A percentile compares a stretch with the other conserved stretches of the same genome.
Conservation (phyloP, 2,329 filamentous ascomycete genomes). For the Proliferodiscus dingleyae region DNA sequence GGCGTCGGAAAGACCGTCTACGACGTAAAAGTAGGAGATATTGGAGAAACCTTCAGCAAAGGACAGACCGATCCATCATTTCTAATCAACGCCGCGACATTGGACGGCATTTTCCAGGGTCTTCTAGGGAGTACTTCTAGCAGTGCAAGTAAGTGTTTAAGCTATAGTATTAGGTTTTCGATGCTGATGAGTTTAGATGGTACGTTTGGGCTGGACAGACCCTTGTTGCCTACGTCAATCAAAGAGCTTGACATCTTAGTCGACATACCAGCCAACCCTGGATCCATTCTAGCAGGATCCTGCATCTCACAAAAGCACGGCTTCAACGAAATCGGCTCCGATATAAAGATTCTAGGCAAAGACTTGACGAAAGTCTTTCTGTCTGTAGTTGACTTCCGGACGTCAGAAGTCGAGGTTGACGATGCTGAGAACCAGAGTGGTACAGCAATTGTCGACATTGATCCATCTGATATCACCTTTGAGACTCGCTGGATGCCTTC, state of each 20-base stretch:
- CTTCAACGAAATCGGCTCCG: background rate
- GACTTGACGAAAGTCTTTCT: background rate
- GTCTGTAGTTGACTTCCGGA: background rate
- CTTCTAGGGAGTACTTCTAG: background rate
- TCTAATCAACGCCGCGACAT: background rate
- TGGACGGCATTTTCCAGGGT: background rate
- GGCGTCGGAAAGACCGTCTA: background rate
- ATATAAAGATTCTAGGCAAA: background rate
- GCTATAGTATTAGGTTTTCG: no score
- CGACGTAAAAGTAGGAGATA: background rate
- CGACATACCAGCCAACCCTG: background rate
- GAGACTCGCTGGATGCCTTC: background rate
- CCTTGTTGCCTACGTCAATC: background rate
- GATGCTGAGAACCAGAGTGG: background rate
- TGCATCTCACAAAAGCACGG: background rate
- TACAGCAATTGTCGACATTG: background rate
- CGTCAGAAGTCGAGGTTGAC: background rate
- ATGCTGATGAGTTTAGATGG: no score
- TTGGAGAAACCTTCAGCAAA: background rate
- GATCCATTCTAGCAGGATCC: background rate
- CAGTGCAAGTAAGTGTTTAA: background rate
- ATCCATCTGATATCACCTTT: background rate
- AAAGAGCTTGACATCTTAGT: background rate
- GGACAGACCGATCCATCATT: background rate
- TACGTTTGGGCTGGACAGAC: background rate